Evolutionary conservation across 2,329 filamentous ascomycete genomes (phyloP), one percentile per base, ranked within the genome.

Genomic region (Verticillium alfalfae): DNA sequence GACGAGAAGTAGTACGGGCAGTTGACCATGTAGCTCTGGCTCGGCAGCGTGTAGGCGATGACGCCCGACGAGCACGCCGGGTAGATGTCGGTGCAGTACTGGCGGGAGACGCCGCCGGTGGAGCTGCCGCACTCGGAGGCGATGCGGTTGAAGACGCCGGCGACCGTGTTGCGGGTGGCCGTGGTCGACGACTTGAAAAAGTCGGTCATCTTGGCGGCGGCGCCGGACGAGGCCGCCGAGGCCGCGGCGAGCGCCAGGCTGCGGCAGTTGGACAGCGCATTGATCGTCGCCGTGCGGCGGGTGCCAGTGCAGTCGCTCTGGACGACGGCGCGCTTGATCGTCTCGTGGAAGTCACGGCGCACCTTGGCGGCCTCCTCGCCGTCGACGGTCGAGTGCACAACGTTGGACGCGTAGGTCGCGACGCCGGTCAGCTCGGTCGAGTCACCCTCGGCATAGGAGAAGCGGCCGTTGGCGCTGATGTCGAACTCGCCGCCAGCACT

Each of bases 171-270:
- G 49, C 81, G 80, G 10, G 77, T 77, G 3, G 72, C 64, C n/a
- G 72, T 64, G 13, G 66, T 72, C 34, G 81, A 82, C 0, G 81
- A 81, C 75, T 87, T 88, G 81, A 89, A 91, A 78, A 87, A 89
- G 69, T 87, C 84, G 39, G 72, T 73, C 67, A 88, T 73, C 68
- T 80, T 85, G 66, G 75, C 72, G 3, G 79, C 77, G 0, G 76
- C 66, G 34, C 82, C 83, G 0, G 78, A 82, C 1, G 76, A 70
- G 0, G 84, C 83, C 2, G 82, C 82, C 1, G 72, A 70, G 1
- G 83, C 79, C 10, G 87, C 86, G 3, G 75, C 72, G 2, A 73
- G 75, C 1, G 88, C 85, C 5, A 88, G 75, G 16, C 72, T 75
- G 6, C 78, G 74, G 68, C 86, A 85, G 72, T 85, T 83, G 64